Evolutionary conservation across 371 early-diverging fungal species (phyloP), one percentile per base, ranked within the genome.

Genomic region (Cokeromyces recurvatus): DNA sequence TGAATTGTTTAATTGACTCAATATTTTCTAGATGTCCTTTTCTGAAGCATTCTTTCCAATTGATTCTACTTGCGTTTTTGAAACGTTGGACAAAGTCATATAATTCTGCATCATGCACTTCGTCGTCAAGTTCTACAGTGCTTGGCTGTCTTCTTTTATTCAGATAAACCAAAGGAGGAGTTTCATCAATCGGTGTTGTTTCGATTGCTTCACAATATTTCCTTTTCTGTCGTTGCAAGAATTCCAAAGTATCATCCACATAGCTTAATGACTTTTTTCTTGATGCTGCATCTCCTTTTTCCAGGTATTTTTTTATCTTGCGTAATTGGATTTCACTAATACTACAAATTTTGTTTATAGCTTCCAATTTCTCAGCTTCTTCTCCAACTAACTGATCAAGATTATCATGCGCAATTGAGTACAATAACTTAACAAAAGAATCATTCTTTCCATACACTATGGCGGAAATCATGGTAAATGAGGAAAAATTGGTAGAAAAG

Each of bases 311-410:
- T 43, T 51, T 51, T 25, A 44, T 34, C 35, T 48, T 54, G 19
- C 48, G 44, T 4, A 43, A 32, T 34, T 54, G 55, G 23, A 43
- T 54, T 54, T 54, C 25, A 48, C 39, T 54, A 39, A n/a, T 54
- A 8, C 22, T 39, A 48, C 38, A 47, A 32, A 48, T 48, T 21
- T 48, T 54, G 6, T 17, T 46, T 16, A 43, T 39, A 10, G 55
- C 55, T 34, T 48, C 55, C 48, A 48, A 39, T 25, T 54, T 54
- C 47, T 54, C 48, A 14, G 29, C 29, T 21, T 32, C 42, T 51
- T 50, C 37, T 43, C 39, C 50, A 43, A n/a, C 32, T 44, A 44
- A 6, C 16, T 52, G 53, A 3, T 52, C 35, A 52, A 52, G 53
- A 40, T 46, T 52, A 7, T 4, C 46, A 4, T 45, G 46, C 5